Evolutionary conservation across 148 eudicot genomes (phyloP).

Genomic region (Fallopia convolvulus): DNA sequence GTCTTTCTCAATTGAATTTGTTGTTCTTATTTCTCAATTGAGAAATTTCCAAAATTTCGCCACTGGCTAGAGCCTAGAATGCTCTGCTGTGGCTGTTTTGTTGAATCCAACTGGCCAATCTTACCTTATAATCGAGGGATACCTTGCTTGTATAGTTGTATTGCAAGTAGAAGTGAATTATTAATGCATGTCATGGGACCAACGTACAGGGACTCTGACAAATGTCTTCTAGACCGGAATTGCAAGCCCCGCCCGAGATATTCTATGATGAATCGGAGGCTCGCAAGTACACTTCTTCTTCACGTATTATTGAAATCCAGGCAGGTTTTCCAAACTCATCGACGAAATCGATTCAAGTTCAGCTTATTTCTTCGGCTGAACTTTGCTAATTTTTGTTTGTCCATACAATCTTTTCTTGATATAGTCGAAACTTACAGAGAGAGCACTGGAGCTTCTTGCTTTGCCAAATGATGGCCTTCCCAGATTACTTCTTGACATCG

Average conservation of each 20-base stretch:
- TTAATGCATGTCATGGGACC: no score
- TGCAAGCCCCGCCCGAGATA: constrained; percentile 82
- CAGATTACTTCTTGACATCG: constrained; percentile 81
- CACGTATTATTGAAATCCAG: constrained; percentile 94
- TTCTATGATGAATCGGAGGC: constrained; percentile 84
- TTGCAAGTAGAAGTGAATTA: no score
- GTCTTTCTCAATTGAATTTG: no score
- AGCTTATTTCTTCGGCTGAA: neutral
- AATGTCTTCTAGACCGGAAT: constrained; percentile 81
- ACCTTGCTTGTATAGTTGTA: no score
- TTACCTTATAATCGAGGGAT: no score
- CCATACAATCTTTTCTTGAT: neutral
- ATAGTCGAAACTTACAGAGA: constrained; percentile 71
- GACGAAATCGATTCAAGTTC: neutral
- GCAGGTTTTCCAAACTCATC: constrained; percentile 50
- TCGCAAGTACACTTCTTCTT: constrained; percentile 88
- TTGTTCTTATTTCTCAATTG: no score
- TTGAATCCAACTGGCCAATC: no score
- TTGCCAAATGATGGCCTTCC: constrained; percentile 82
- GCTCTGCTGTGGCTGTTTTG: no score
- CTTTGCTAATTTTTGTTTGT: neutral
- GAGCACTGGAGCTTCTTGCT: constrained; percentile 91
- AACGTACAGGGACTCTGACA: neutral
- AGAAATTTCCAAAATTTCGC: no score
- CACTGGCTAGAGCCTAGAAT: no score